Conservation (phyloP, 148 eudicot species). For the Suaeda aralocaspica region DNA sequence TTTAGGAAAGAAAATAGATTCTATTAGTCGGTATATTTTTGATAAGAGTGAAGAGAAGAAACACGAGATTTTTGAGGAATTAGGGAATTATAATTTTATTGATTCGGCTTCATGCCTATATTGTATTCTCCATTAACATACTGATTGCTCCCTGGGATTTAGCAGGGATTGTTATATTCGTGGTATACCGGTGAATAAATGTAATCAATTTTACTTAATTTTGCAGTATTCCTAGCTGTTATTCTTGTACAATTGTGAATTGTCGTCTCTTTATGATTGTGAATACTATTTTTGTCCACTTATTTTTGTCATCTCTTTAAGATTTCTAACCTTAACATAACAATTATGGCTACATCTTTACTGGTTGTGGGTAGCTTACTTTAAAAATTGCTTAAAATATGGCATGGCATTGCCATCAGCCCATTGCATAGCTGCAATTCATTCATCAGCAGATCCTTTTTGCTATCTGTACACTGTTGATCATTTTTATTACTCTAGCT, state of each 20-base stretch:
- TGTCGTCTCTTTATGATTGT: background rate
- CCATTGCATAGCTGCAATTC: background rate
- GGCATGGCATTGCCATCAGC: background rate
- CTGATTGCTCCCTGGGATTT: constrained; percentile 23
- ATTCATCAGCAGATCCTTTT: background rate
- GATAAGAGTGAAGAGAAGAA: background rate
- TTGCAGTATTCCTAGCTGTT: background rate
- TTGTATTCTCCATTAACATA: constrained; percentile 20
- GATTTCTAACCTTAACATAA: background rate
- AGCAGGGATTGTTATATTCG: constrained; percentile 19
- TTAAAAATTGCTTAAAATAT: background rate
- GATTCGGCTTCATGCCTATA: constrained; percentile 18
- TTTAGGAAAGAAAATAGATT: constrained; percentile 17
- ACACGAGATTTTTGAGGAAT: constrained; percentile 25
- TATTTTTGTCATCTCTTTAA: too few relatives aligned
- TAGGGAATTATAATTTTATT: constrained; percentile 11
- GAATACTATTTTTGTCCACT: background rate
- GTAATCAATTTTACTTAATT: background rate
- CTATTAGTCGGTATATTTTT: constrained; percentile 7
- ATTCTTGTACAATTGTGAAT: background rate
- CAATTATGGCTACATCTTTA: background rate
- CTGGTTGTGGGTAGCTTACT: background rate
- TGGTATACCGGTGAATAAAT: constrained; percentile 22
- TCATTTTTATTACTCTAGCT: too few relatives aligned
- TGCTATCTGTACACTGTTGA: too few relatives aligned